Evolutionary conservation across 2,329 filamentous ascomycete genomes (phyloP), one percentile per base, ranked within the genome.

Genomic region (Talaromyces sp.): DNA sequence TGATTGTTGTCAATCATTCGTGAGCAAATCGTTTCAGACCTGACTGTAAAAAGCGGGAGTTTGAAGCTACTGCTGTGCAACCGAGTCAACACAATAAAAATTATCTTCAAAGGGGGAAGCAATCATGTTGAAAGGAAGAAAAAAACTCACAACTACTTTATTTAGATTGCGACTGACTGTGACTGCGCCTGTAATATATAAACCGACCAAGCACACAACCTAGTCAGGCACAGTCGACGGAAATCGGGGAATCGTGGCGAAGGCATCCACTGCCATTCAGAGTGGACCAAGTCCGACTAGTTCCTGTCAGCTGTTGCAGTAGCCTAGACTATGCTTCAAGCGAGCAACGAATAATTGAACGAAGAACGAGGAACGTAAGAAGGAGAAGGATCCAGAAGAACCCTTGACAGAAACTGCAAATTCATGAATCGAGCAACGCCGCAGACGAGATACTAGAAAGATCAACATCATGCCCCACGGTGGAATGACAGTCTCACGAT

Each of bases 391-490:
- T 22, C n/a, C n/a, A 56, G n/a, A 54, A 13, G n/a, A 56, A 56
- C 9, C n/a, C 14, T n/a, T 4, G 27, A 16, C 1, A 52, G 48
- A 52, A 31, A n/a, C 8, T n/a, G 37, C 10, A 13, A n/a, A 19
- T 22, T 14, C 52, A 56, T 37, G 33, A 37, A 33, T 19, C 6
- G 48, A 52, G 48, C 48, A 52, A 16, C 13, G 9, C 48, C 33
- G 50, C 13, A 22, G n/a, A 54, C 50, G 9, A 37, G 52, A 37
- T 56, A 13, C n/a, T 22, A 19, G n/a, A 14, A 37, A 37, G 52
- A 39, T 56, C 52, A 37, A 37, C 52, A 56, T 56, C 50, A 54
- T 56, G 33, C 52, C 52, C 52, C 52, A 56, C 52, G 52, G 10
- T 37, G 33, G 19, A 54, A 22, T 56, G 33, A 56, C 52, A 3